phyloP scores from a whole-genome alignment of 805 yeast genomes.

The Clavispora vitiphila region DNA sequence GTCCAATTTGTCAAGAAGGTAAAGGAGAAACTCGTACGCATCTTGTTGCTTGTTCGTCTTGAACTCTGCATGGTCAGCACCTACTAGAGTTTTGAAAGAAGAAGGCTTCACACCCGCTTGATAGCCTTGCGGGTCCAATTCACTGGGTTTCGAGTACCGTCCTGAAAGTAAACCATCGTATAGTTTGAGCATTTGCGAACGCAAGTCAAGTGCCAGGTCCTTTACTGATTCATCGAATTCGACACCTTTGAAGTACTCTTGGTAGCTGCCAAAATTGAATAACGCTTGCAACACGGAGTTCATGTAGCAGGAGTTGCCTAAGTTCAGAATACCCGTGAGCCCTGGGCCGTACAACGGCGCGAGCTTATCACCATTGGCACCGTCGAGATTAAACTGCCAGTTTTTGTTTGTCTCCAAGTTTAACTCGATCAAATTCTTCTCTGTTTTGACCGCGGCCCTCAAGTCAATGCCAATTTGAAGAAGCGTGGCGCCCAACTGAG shows the following conservation, averaged over 20 bases:
- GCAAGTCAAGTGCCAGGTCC: conserved; percentile 60
- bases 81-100: conserved; percentile 70
- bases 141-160: conserved; percentile 59
- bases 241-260: conserved; percentile 35
- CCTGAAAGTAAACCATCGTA: conserved; percentile 78
- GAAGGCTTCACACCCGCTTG: conserved; percentile 76
- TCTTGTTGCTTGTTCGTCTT: conserved; percentile 89
- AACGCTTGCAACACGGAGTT: conserved; percentile 76
- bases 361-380: conserved; percentile 61
- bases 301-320: conserved; percentile 91
- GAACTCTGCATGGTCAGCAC: conserved; percentile 77
- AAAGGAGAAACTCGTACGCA: conserved; percentile 82
- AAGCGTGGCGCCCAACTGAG: conserved; percentile 45
- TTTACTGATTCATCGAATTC: conserved; percentile 23
- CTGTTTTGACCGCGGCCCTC: conserved; percentile 57
- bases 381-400: conserved; percentile 87
- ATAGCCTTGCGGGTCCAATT: conserved; percentile 41
- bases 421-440: conserved; percentile 80
- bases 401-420: conserved; percentile 89
- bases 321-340: conserved; percentile 78
- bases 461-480: conserved; percentile 65
- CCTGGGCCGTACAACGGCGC: conserved; percentile 69
- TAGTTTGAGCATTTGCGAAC: conserved; percentile 72
- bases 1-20: conserved; percentile 61
- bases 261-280: conserved; percentile 39